These are phyloP conservation scores for Apium graveolens DNA, from an alignment of 129 eudicot genomes.

Conservation along the genomic window DNA sequence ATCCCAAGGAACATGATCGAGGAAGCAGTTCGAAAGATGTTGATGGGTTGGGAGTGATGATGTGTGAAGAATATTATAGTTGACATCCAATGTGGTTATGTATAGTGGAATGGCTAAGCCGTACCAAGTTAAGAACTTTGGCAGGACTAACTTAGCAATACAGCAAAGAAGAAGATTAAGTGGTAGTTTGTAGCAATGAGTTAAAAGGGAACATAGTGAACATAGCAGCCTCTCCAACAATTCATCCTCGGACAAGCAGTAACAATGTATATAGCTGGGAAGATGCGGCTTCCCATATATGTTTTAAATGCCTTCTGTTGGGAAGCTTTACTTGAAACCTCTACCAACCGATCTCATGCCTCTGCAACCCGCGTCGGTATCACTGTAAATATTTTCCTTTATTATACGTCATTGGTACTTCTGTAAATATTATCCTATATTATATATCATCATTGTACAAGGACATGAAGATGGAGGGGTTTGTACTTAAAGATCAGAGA, in stretches of 20 bases:
- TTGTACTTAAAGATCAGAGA: background rate
- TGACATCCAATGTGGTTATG: slow-evolving; percentile 3
- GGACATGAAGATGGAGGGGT: background rate
- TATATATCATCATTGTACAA: background rate
- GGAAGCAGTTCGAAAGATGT: slow-evolving; percentile 56
- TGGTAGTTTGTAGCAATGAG: slow-evolving; percentile 7
- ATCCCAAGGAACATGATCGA: slow-evolving; percentile 41
- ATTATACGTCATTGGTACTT: background rate
- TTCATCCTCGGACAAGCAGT: background rate
- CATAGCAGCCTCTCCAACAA: background rate
- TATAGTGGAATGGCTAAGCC: slow-evolving; percentile 7
- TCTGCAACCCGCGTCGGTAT: background rate
- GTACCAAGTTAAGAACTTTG: slow-evolving; percentile 7
- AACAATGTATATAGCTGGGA: slow-evolving; percentile 11
- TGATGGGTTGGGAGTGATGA: slow-evolving; percentile 61
- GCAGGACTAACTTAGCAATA: slow-evolving; percentile 7
- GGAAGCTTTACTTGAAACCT: background rate
- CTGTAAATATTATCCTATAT: background rate
- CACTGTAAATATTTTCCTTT: background rate
- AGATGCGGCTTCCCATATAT: background rate
- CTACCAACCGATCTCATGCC: background rate
- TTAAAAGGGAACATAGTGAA: slow-evolving; percentile 9
- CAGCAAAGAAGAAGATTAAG: background rate
- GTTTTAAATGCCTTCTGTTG: slow-evolving; percentile 1
- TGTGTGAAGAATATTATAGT: background rate